Evolutionary conservation across 2,329 filamentous ascomycete species (phyloP), one percentile per base, ranked within the genome.

Genomic region (Whalleya microplaca): DNA sequence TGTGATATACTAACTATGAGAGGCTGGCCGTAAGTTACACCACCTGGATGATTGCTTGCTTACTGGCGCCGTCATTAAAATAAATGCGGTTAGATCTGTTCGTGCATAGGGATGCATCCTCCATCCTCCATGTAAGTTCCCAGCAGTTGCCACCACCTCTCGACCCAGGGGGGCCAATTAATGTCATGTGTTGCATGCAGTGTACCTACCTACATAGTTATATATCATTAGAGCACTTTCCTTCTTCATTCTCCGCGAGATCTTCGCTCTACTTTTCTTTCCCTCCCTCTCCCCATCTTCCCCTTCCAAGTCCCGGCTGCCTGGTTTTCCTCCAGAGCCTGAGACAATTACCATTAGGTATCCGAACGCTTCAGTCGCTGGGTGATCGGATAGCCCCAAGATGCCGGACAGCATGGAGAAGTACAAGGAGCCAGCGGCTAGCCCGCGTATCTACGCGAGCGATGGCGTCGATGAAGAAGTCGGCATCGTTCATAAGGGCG

Each of bases 401-500:
- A 70, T 71, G 65, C 66, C 66, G 46, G 64, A 69, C 49, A 56
- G 47, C 18, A 45, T 52, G 43, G 64, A 67, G 37, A 41, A 67
- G 21, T 53, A 54, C n/a, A 53, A 51, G 41, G 64, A 57, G 56
- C 45, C 56, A 21, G 41, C 51, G 48, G 56, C 51, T 45, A 48
- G 44, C 53, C 44, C 56, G 49, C 60, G 62, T 23, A 49, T 58
- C n/a, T 65, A 66, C 56, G 53, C 23, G 23, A 40, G 49, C 29
- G 52, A 60, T 19, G 52, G 59, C 21, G 57, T 51, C 37, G 75
- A 76, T 62, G 68, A 75, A 59, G 75, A 73, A 62, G 69, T 72
- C 48, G 73, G 70, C 40, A 64, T 72, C 41, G 67, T 75, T 54
- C 62, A 69, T 65, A 70, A 72, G 63, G 59, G 62, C 55, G 59